A percentile compares a stretch with the other conserved stretches of the same genome.
Conservation (phyloP, 106 monocot species). For the Apostasia ramifera region DNA sequence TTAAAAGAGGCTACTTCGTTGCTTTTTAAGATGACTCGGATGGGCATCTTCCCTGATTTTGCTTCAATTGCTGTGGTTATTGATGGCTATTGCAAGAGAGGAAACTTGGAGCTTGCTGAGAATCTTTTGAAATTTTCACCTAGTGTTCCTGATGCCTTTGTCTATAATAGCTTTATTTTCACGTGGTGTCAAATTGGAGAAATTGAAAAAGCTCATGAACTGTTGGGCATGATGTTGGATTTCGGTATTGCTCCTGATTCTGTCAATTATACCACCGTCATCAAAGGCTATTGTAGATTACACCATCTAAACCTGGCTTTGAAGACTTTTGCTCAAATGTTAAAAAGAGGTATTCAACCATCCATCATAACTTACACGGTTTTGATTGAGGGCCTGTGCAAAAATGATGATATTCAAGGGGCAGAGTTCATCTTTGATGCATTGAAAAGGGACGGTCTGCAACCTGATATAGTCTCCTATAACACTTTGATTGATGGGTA, state of each 20-base stretch:
- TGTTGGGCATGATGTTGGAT: slow-evolving; percentile 35
- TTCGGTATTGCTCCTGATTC: slow-evolving; percentile 36
- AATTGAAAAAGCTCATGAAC: slow-evolving; percentile 16
- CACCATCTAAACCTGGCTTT: slow-evolving; percentile 25
- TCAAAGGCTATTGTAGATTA: slow-evolving; percentile 33
- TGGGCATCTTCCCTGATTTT: slow-evolving; percentile 21
- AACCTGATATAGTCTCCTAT: slow-evolving; percentile 26
- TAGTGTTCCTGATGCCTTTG: slow-evolving; percentile 20
- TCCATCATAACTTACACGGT: slow-evolving; percentile 25
- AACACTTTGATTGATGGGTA: slow-evolving; percentile 39
- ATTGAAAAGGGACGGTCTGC: slow-evolving; percentile 27
- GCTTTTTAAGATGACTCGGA: slow-evolving; percentile 28
- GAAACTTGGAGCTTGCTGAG: slow-evolving; percentile 21
- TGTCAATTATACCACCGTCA: slow-evolving; percentile 29
- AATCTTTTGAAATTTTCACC: slow-evolving; percentile 9
- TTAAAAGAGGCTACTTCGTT: slow-evolving; percentile 31
- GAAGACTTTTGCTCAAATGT: slow-evolving; percentile 31
- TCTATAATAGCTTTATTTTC: slow-evolving; percentile 49
- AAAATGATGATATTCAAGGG: slow-evolving; percentile 18
- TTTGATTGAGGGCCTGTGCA: slow-evolving; percentile 25
- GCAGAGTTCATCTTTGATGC: slow-evolving; percentile 23
- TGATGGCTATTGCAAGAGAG: slow-evolving; percentile 47
- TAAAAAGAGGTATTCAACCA: slow-evolving; percentile 29
- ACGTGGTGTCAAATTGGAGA: slow-evolving; percentile 29
- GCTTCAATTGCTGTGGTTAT: slow-evolving; percentile 26